Evolutionary conservation across 1,139 yeast species (phyloP).

Genomic region (Blastobotrys persicus): DNA sequence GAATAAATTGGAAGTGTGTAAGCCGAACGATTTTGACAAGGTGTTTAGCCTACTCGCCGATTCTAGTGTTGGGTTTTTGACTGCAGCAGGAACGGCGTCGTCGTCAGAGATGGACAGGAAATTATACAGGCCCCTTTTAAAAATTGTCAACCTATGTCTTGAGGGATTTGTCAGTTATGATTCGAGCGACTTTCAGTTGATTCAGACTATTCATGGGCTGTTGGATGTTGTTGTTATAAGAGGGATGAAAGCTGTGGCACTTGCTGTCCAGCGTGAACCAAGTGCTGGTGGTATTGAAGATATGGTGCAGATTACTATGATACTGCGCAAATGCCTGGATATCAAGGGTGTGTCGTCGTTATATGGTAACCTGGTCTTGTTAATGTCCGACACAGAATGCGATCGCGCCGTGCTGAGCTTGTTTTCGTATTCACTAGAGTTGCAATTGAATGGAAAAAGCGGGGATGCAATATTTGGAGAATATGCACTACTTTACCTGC

Average conservation of each 20-base stretch:
- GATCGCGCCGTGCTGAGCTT: constrained; percentile 61
- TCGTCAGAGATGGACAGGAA: constrained; percentile 4
- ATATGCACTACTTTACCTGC: constrained; percentile 62
- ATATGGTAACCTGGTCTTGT: constrained; percentile 50
- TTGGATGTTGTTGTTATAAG: constrained; percentile 32
- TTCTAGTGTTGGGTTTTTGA: constrained; percentile 26
- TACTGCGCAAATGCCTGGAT: constrained; percentile 56
- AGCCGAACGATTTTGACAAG: constrained; percentile 19
- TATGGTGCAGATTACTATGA: constrained; percentile 58
- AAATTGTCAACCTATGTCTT: constrained; percentile 30
- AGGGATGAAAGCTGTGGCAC: constrained; percentile 32
- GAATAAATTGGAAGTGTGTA: constrained; percentile 11
- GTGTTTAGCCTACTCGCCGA: constrained; percentile 28
- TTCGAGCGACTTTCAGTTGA: constrained; percentile 19
- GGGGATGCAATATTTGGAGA: constrained; percentile 72
- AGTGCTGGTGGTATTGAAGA: constrained; percentile 57
- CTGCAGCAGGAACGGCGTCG: constrained; percentile 6
- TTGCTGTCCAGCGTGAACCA: constrained; percentile 22
- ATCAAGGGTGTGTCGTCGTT: constrained; percentile 52
- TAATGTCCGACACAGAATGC: constrained; percentile 58
- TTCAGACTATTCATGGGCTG: constrained; percentile 29
- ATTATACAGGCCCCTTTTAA: constrained; percentile 28
- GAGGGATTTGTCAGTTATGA: constrained; percentile 20
- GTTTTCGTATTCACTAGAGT: constrained; percentile 65
- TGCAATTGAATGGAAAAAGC: constrained; percentile 49